Evolutionary conservation across 768 basidiomycete species (phyloP).

Genomic region (Trametes cubensis): DNA sequence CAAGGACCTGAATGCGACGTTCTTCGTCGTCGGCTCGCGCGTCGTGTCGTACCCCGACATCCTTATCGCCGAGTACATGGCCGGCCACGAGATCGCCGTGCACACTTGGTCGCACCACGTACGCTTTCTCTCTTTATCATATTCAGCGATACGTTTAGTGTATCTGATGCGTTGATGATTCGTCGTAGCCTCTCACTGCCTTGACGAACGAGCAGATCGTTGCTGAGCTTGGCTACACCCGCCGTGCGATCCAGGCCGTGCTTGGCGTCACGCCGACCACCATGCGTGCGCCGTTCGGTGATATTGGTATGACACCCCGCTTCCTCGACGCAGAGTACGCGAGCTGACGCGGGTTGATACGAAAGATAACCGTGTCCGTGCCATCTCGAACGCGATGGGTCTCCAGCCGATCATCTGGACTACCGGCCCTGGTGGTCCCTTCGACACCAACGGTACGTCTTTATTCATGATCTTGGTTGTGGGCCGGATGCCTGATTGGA

Average conservation of each 20-base stretch:
- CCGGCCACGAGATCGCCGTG: constrained; percentile 77
- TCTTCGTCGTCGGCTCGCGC: constrained; percentile 90
- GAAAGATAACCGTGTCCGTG: constrained; percentile 88
- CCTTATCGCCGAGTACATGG: constrained; percentile 79
- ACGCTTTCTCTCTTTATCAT: constrained; percentile 17
- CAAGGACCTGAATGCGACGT: constrained; percentile 74
- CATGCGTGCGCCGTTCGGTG: constrained; percentile 83
- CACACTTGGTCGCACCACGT: constrained; percentile 92
- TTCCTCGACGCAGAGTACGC: no score
- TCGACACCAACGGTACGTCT: constrained; percentile 71
- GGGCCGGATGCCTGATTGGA: not conserved
- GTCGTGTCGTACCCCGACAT: constrained; percentile 76
- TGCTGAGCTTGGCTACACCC: constrained; percentile 92
- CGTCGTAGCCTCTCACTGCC: constrained; percentile 58
- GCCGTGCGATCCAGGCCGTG: constrained; percentile 76
- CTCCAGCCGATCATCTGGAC: constrained; percentile 93
- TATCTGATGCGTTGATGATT: constrained; percentile 28
- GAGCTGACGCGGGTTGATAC: not conserved
- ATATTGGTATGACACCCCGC: constrained; percentile 54
- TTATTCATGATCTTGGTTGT: not conserved
- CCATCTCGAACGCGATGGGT: constrained; percentile 89
- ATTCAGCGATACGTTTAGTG: not conserved
- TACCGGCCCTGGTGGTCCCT: constrained; percentile 51
- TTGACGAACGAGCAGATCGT: constrained; percentile 84
- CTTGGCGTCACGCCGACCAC: constrained; percentile 76